Percentiles rank a stretch among this genome's conserved stretches.
Conservation (phyloP, 2,329 filamentous ascomycete genomes). For the Fusarium verticillioides region DNA sequence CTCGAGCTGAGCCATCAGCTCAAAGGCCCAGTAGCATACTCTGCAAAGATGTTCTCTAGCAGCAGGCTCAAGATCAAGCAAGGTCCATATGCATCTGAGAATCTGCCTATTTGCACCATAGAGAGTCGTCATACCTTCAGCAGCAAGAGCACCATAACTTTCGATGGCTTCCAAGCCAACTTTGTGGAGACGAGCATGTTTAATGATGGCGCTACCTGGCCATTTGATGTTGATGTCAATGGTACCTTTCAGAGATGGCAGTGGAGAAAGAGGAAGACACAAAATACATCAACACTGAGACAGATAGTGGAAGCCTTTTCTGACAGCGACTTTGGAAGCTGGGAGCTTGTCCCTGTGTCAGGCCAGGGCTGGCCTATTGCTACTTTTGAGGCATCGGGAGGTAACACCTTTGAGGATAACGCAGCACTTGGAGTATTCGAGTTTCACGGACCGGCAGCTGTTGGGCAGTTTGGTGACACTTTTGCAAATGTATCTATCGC, state of each 20-base stretch:
- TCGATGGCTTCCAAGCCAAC: background rate
- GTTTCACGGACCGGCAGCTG: background rate
- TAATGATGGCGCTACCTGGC: background rate
- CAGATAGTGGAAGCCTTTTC: background rate
- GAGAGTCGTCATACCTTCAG: background rate
- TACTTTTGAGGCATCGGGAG: background rate
- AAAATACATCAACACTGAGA: background rate
- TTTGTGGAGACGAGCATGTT: slow-evolving; percentile 3
- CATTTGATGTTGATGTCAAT: background rate
- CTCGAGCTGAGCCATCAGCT: background rate
- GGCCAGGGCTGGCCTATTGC: background rate
- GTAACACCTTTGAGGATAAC: background rate
- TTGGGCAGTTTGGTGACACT: background rate
- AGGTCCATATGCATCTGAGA: background rate
- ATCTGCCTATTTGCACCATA: background rate
- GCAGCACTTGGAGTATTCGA: background rate
- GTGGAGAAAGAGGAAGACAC: background rate
- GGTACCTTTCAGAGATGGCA: background rate
- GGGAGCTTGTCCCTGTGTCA: background rate
- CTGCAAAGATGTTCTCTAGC: slow-evolving; percentile 10
- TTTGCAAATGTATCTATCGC: background rate
- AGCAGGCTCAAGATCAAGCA: slow-evolving; percentile 5
- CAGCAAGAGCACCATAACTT: background rate
- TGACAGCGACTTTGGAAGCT: background rate
- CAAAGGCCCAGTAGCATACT: background rate